Base-by-base conservation (phyloP, 345 rosid genomes). In the Nephelium lappaceum region DNA sequence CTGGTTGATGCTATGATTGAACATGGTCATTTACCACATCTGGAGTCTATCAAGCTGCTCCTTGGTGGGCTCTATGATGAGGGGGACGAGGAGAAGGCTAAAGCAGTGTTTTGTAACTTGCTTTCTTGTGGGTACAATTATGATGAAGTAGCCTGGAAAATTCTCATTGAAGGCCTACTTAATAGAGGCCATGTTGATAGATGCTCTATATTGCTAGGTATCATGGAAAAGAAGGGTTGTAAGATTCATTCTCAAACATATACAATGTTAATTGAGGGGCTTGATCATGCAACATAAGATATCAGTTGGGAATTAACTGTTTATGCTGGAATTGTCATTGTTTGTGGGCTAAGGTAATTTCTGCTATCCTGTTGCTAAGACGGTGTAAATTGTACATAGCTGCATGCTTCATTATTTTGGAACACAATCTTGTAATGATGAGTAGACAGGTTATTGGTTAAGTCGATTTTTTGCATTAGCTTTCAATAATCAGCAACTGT, bases 121-220 rank as follows among this genome's bases (percentile, higher is more conserved):
- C 90, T 95, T 79, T 75, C 9, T 58, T 88, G 88, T 79, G 91
- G 90, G 67, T 93, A 93, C 83, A 86, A 89, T 77, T 55, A 78
- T 74, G 98, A 95, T 79, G 98, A 95, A 82, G 74, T 95, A 71
- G 95, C 93, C 79, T 95, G 98, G 98, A 91, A 89, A 73, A 86
- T 95, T 69, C 85, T 95, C 75, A 72, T 93, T 62, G 98, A 95
- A 75, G 98, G 98, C 53, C 84, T 93, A 4, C 92, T 91, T 53
- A 89, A 88, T 83, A 82, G 82, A 60, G 95, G 94, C 64, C 83
- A 80, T 79, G 78, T 73, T 39, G 89, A 87, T 76, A 80, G 84
- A 67, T 92, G 91, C 81, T 85, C 86, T 75, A 95, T 93, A 80
- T 85, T 93, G 79, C 82, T 92, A 49, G 69, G 72, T 45, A 78